phyloP scores from a whole-genome alignment of 371 early-diverging fungal species.

The Circinella umbellata region DNA sequence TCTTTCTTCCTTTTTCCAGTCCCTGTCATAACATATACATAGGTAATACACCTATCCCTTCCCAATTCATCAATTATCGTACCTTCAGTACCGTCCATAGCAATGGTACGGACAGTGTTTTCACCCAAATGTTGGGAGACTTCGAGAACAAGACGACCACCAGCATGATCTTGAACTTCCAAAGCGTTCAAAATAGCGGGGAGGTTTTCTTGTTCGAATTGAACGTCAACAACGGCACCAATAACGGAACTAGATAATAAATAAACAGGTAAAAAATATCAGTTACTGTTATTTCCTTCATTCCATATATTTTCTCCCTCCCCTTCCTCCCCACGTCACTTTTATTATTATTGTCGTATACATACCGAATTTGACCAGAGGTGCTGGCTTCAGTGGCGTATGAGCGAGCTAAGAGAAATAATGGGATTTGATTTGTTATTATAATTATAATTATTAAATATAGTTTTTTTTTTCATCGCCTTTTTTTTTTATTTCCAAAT shows the following conservation, averaged over 20 bases:
- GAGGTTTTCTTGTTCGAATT: conserved; percentile 91
- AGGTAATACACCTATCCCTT: neutral
- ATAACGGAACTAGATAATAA: conserved; percentile 64
- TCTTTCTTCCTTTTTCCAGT: neutral
- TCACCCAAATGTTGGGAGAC: conserved; percentile 97
- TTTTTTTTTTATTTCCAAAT: too few species aligned
- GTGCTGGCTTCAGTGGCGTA: conserved; percentile 43
- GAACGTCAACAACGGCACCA: conserved; percentile 99
- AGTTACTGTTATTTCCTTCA: neutral
- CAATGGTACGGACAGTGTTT: conserved; percentile 98
- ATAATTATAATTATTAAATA: too few species aligned
- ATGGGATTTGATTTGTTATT: neutral
- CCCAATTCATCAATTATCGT: conserved; percentile 27
- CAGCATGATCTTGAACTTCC: conserved; percentile 85
- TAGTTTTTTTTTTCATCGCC: too few species aligned
- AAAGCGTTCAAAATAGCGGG: conserved; percentile 97
- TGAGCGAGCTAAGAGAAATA: conserved; percentile 29
- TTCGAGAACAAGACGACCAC: conserved; percentile 91
- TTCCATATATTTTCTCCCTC: too few species aligned
- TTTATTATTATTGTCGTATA: neutral
- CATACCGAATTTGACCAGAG: conserved; percentile 61
- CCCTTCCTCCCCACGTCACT: too few species aligned
- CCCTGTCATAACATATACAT: too few species aligned
- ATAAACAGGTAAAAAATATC: neutral
- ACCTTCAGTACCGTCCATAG: conserved; percentile 94